Evolutionary conservation across 2,329 filamentous ascomycete species (phyloP), one percentile per base, ranked within the genome.

Genomic region (Diatrype stigma): DNA sequence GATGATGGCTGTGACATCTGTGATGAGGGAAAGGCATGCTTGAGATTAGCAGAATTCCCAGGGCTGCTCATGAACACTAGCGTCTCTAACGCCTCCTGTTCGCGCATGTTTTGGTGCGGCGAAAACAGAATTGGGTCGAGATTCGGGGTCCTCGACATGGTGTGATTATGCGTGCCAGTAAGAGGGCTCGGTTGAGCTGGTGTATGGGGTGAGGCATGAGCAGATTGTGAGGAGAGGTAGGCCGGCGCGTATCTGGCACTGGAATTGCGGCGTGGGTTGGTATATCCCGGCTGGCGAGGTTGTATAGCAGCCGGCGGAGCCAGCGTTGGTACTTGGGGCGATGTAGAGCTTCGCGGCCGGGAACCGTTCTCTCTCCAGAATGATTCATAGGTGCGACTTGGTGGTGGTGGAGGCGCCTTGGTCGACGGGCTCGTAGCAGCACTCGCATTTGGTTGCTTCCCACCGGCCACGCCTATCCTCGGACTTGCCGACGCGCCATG

Each of bases 11-110:
- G 63, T 0, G 73, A 69, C 0, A 67, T 63, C 28, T 63, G 61
- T 1, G 71, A 68, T 12, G 67, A 59, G 3, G 79, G 75, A 51
- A 82, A 82, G 10, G 69, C 64, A 53, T 80, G 79, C 55, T 81
- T 81, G 59, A 85, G 68, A 53, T 82, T 84, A 40, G 80, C 75
- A 42, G 86, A 86, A 66, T 89, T 88, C 16, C 85, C 85, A 0
- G 87, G 87, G 55, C 86, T 89, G 62, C 88, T 90, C 83, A 94
- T 87, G 63, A 92, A 91, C 23, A 93, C 74, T 22, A 94, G 70
- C 1, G 87, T 87, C 63, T 92, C 89, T 45, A 93, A 84, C 6
- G 89, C 89, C 61, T 93, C 89, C 62, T 91, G 87, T 63, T 94
- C 89, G 47, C 87, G 81, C 8, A 81, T 73, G 21, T 83, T 84